These are phyloP conservation scores for Rhizophagus sp. DNA, from an alignment of 192 early-diverging fungal species.

Conservation along the genomic window DNA sequence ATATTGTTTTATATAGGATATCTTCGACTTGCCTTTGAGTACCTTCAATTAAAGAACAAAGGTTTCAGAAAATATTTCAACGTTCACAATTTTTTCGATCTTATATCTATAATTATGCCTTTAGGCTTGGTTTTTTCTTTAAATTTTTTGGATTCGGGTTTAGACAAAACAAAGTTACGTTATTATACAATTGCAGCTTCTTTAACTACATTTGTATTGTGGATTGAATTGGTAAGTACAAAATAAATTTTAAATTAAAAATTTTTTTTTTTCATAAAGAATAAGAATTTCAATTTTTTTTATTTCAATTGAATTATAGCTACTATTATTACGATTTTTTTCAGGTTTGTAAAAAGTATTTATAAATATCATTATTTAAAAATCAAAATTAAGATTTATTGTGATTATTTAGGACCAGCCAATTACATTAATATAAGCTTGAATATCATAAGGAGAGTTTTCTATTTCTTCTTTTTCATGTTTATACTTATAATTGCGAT, in stretches of 20 bases:
- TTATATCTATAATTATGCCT: conserved; percentile 4
- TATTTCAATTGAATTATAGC: too few relatives aligned
- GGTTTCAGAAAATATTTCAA: not conserved
- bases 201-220: not conserved
- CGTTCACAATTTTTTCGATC: not conserved
- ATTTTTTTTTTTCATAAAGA: not conserved
- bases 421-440: conserved; percentile 8
- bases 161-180: too few relatives aligned
- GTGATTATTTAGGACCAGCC: not conserved
- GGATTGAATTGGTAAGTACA: not conserved
- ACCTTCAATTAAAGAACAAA: not conserved
- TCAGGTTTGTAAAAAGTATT: not conserved
- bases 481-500: not conserved
- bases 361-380: not conserved
- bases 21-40: not conserved
- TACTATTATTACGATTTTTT: conserved; percentile 6
- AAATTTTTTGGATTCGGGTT: not conserved
- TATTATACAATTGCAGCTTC: not conserved
- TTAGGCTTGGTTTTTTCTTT: not conserved
- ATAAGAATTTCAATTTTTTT: too few relatives aligned
- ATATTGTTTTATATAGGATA: conserved; percentile 14
- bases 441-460: not conserved
- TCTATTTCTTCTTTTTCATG: not conserved
- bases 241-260: not conserved
- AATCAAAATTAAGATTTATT: not conserved